Evolutionary conservation across 176 grass and related monocot genomes (phyloP).

Genomic region (Aegilops sharonensis): DNA sequence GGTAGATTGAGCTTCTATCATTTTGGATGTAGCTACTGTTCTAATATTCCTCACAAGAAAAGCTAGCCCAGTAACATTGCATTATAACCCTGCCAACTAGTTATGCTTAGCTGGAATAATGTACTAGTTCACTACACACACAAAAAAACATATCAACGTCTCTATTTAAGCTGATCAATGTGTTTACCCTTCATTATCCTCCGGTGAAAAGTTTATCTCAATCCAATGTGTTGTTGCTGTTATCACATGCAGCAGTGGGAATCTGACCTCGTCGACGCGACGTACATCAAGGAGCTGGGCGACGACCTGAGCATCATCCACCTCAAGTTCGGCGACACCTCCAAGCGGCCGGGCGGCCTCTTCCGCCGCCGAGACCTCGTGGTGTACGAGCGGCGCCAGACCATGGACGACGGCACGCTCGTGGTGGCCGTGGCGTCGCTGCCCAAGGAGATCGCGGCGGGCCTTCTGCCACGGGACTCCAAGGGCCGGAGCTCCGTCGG

Average conservation of each 20-base stretch:
- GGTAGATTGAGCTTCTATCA: background rate
- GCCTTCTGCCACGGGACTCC: slow-evolving; percentile 62
- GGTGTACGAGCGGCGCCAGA: slow-evolving; percentile 91
- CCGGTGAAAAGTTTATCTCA: background rate
- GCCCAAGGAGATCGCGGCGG: slow-evolving; percentile 93
- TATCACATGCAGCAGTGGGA: slow-evolving; percentile 76
- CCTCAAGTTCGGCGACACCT: slow-evolving; percentile 80
- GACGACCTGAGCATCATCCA: slow-evolving; percentile 92
- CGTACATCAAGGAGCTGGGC: slow-evolving; percentile 70
- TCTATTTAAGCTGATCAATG: too few species aligned
- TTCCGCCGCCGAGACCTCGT: slow-evolving; percentile 87
- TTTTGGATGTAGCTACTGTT: background rate
- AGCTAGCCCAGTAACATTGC: background rate
- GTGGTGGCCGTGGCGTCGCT: slow-evolving; percentile 91
- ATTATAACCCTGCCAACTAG: background rate
- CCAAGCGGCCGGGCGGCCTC: slow-evolving; percentile 30
- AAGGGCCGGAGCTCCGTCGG: slow-evolving; percentile 26
- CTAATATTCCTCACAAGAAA: background rate
- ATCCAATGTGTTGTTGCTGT: background rate
- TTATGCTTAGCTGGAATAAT: background rate
- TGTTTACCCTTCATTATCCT: too few species aligned
- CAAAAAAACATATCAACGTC: too few species aligned
- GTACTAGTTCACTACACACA: too few species aligned
- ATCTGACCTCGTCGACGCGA: slow-evolving; percentile 71
- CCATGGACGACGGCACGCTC: slow-evolving; percentile 94